Evolutionary conservation across 1,284 basidiomycete species (phyloP).

Genomic region (Ceratobasidium sp.): DNA sequence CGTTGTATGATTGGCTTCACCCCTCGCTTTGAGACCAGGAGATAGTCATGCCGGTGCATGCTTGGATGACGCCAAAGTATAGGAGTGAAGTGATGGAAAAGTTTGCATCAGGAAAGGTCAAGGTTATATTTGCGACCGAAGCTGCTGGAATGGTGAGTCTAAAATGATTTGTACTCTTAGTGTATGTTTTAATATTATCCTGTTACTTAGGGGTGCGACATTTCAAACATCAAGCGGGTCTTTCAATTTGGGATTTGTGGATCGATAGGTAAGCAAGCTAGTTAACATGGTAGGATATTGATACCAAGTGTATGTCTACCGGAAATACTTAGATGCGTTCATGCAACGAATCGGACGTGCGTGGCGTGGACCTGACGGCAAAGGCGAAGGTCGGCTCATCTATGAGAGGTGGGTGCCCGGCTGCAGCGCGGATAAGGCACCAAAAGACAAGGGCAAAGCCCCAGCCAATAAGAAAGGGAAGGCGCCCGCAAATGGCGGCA

Average conservation of each 20-base stretch:
- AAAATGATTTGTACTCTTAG: too few species aligned
- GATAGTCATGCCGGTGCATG: not conserved
- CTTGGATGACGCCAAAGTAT: constrained; percentile 16
- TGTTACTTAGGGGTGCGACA: constrained; percentile 15
- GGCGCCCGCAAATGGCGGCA: not conserved
- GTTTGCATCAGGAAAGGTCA: constrained; percentile 10
- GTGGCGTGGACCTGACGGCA: not conserved
- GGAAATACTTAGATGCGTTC: constrained; percentile 1
- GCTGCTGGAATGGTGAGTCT: constrained; percentile 13
- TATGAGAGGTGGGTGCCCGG: not conserved
- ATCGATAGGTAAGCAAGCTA: constrained; percentile 12
- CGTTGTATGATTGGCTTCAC: not conserved
- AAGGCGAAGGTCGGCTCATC: constrained; percentile 23
- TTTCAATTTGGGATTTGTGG: constrained; percentile 21
- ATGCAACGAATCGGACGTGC: constrained; percentile 21
- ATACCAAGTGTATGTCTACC: not conserved
- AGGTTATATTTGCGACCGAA: not conserved
- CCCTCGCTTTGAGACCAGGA: not conserved
- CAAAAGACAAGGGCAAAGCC: not conserved
- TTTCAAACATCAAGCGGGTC: constrained; percentile 12
- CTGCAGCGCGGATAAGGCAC: not conserved
- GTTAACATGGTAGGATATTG: not conserved
- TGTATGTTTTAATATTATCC: not conserved
- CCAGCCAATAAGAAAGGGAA: constrained; percentile 5
- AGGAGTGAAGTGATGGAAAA: not conserved